Percentiles rank a stretch among this genome's conserved stretches.
Conservation (phyloP, 148 eudicot genomes). For the Heliamphora exappendiculata region DNA sequence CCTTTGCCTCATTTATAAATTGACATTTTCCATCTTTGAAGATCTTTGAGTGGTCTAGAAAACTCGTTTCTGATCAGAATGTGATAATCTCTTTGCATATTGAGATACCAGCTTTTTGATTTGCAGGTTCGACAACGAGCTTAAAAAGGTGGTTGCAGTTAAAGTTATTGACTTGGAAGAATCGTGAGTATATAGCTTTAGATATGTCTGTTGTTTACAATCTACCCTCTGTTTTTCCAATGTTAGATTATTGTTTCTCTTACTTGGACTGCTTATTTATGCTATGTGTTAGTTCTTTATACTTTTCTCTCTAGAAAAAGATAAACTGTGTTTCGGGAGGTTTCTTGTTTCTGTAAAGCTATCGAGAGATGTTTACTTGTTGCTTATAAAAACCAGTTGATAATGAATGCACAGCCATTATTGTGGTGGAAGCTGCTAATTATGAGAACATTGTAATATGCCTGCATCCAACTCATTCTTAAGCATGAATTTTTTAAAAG, state of each 20-base stretch:
- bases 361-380: neutral
- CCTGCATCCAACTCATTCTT: neutral
- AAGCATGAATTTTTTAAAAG: neutral
- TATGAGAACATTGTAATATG: neutral
- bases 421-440: neutral
- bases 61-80: neutral
- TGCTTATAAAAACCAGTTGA: neutral
- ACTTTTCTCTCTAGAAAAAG: neutral
- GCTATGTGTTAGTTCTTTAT: neutral
- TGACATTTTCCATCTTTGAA: neutral
- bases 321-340: neutral
- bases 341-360: neutral
- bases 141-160: conserved; percentile 78
- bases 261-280: neutral
- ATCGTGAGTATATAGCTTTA: conserved; percentile 56
- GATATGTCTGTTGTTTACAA: neutral
- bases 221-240: neutral
- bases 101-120: conserved; percentile 41
- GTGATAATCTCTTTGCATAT: neutral
- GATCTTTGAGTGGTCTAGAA: neutral
- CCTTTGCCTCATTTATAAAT: neutral
- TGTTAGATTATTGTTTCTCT: neutral
- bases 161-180: conserved; percentile 92
- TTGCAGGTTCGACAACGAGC: conserved; percentile 81
- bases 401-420: neutral